Evolutionary conservation across 139 green algal species (phyloP).

Genomic region (Tetratostichococcus sp.): DNA sequence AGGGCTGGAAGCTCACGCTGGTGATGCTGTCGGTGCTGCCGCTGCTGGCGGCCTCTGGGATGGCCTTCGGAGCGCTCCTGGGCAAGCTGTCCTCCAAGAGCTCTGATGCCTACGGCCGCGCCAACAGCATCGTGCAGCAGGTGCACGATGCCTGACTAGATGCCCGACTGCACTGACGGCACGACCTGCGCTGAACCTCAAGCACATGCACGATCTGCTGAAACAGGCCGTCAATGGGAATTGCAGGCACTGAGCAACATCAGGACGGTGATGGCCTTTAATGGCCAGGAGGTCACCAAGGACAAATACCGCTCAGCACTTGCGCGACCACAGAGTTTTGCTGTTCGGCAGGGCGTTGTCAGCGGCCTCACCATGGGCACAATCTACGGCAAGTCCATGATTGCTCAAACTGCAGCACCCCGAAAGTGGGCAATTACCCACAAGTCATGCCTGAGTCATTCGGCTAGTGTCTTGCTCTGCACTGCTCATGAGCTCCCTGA

Average conservation of each 20-base stretch:
- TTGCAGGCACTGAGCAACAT: constrained; percentile 51
- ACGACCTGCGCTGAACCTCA: no score
- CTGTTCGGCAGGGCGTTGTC: constrained; percentile 30
- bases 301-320: constrained; percentile 38
- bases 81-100: constrained; percentile 1
- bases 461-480: constrained; percentile 29
- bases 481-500: no score
- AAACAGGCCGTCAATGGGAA: not conserved
- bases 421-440: no score
- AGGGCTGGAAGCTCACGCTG: constrained; percentile 74
- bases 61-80: constrained; percentile 40
- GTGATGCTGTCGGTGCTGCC: constrained; percentile 69
- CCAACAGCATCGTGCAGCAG: constrained; percentile 64
- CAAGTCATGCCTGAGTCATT: constrained; percentile 39
- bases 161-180: no score
- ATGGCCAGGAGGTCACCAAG: constrained; percentile 42
- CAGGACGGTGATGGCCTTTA: constrained; percentile 71
- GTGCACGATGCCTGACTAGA: constrained; percentile 1
- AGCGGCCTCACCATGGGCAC: constrained; percentile 37
- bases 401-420: no score
- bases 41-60: constrained; percentile 49
- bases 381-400: constrained; percentile 15
- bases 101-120: constrained; percentile 30
- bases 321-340: constrained; percentile 7
- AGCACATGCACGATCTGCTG: no score